Percentiles rank a stretch among this genome's conserved stretches.
phyloP scores from a whole-genome alignment of 345 rosid genomes.

The Lumnitzera littorea region DNA sequence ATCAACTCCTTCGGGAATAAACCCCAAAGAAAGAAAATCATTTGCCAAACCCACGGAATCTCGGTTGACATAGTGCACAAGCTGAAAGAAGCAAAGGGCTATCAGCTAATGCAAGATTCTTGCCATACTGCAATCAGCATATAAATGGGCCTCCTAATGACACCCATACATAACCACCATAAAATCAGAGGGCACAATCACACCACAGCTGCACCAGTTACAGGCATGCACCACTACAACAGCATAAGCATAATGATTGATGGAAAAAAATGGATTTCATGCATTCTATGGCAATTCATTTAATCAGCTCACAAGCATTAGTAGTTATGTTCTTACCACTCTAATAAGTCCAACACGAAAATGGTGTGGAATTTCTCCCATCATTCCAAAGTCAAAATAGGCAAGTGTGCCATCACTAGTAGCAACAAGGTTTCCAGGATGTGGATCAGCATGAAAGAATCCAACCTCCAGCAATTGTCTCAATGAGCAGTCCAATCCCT shows the following conservation, averaged over 20 bases:
- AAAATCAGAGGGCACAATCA: too few relatives aligned
- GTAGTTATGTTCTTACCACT: constrained; percentile 44
- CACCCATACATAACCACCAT: too few relatives aligned
- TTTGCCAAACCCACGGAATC: constrained; percentile 97
- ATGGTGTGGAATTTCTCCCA: constrained; percentile 96
- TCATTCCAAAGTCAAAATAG: constrained; percentile 96
- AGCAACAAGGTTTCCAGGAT: constrained; percentile 98
- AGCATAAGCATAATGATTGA: neutral
- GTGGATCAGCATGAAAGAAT: constrained; percentile 98
- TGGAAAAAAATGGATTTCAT: too few relatives aligned
- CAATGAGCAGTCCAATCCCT: constrained; percentile 90
- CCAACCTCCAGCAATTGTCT: constrained; percentile 95
- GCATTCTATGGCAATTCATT: too few relatives aligned
- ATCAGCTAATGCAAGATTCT: constrained; percentile 5
- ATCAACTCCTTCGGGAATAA: constrained; percentile 92
- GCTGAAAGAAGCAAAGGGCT: constrained; percentile 54
- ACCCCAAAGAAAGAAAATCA: constrained; percentile 98
- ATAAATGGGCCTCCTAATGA: neutral
- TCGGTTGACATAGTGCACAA: constrained; percentile 96
- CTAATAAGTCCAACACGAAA: constrained; percentile 92
- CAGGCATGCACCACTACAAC: neutral
- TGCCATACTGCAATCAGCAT: neutral
- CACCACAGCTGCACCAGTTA: too few relatives aligned
- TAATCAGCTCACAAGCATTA: neutral
- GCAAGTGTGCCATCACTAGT: constrained; percentile 62